These are phyloP conservation scores for Phaeotremella skinneri DNA, from an alignment of 768 basidiomycete genomes.

Conservation along the genomic window DNA sequence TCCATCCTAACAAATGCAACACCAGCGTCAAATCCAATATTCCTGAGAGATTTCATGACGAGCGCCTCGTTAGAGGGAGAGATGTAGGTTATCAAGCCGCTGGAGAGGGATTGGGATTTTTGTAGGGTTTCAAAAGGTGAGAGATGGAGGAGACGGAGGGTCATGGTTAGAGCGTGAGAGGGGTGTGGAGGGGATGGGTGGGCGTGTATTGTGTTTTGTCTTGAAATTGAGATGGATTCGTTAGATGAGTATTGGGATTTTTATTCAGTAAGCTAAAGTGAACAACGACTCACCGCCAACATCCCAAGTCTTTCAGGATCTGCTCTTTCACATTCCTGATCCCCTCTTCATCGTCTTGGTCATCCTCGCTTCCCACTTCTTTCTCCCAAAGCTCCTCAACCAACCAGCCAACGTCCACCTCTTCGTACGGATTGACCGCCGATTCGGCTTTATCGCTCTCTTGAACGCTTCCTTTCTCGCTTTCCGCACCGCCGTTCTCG, in stretches of 20 bases:
- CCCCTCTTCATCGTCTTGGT: slow-evolving; percentile 51
- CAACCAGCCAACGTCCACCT: slow-evolving; percentile 64
- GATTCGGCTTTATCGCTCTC: slow-evolving; percentile 23
- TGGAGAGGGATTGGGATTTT: slow-evolving; percentile 13
- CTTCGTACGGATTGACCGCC: slow-evolving; percentile 52
- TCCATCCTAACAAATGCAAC: background rate
- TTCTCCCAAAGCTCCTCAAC: slow-evolving; percentile 53
- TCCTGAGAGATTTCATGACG: slow-evolving; percentile 17
- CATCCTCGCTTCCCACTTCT: slow-evolving; percentile 2
- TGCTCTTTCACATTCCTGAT: slow-evolving; percentile 58
- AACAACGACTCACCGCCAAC: slow-evolving; percentile 69
- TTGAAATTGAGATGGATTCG: background rate
- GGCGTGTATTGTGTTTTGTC: slow-evolving; percentile 72
- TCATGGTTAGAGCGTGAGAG: slow-evolving; percentile 62
- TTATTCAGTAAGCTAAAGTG: slow-evolving; percentile 8
- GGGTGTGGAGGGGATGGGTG: slow-evolving; percentile 65
- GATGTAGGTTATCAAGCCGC: slow-evolving; percentile 35
- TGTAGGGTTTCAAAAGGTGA: slow-evolving; percentile 9
- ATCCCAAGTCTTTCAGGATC: slow-evolving; percentile 63
- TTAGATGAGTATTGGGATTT: background rate
- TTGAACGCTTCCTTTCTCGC: slow-evolving; percentile 14
- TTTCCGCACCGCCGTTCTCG: slow-evolving; percentile 15
- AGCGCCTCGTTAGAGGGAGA: slow-evolving; percentile 41
- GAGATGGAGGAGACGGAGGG: slow-evolving; percentile 40
- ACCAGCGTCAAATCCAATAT: no score